These are phyloP conservation scores for Lentinula guzmanii DNA, from an alignment of 768 basidiomycete genomes.

Conservation along the genomic window DNA sequence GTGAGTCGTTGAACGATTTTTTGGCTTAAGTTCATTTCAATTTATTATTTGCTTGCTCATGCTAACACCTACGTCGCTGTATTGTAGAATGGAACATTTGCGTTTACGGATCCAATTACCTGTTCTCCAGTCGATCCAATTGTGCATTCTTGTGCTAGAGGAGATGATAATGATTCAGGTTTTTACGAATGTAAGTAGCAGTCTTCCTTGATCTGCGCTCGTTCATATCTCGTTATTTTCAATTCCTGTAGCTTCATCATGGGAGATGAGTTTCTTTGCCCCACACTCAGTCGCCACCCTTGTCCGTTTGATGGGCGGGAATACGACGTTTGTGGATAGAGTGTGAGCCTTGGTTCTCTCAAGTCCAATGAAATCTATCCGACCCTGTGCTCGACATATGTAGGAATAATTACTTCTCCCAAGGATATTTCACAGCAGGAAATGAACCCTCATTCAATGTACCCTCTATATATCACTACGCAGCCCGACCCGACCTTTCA, in stretches of 20 bases:
- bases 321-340: constrained; percentile 32
- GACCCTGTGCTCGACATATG: not conserved
- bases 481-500: constrained; percentile 41
- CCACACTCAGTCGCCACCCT: constrained; percentile 46
- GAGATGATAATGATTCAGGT: constrained; percentile 42
- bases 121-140: constrained; percentile 45
- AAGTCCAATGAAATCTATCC: not conserved
- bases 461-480: constrained; percentile 46
- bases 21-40: no score
- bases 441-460: constrained; percentile 45
- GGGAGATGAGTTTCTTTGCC: constrained; percentile 49
- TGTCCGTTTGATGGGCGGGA: constrained; percentile 41
- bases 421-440: constrained; percentile 39
- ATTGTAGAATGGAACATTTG: constrained; percentile 42
- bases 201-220: not conserved
- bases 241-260: constrained; percentile 37
- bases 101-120: constrained; percentile 41
- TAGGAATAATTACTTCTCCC: constrained; percentile 40
- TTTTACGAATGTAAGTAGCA: constrained; percentile 42
- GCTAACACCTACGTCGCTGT: no score
- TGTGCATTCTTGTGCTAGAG: constrained; percentile 41
- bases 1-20: constrained; percentile 18
- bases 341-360: constrained; percentile 22
- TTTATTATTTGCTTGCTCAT: no score
- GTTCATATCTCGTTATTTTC: not conserved